Evolutionary conservation across 2,329 filamentous ascomycete species (phyloP), one percentile per base, ranked within the genome.

Genomic region (Venturia effusa): DNA sequence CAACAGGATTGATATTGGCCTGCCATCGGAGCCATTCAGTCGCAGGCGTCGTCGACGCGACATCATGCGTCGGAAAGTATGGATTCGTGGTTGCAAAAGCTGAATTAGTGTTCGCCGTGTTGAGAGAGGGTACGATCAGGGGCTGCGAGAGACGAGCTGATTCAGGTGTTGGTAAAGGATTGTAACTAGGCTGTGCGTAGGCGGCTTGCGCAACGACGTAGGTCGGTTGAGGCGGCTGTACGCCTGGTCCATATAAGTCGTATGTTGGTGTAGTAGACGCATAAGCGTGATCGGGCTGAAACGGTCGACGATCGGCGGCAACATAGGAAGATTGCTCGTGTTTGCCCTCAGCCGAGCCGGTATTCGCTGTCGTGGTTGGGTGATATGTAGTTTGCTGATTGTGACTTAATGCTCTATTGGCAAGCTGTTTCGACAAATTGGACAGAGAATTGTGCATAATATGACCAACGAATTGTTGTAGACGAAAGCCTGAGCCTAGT

Each of bases 381-480:
- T 19, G 17, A 39, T 63, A 51, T 17, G 27, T 15, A 22, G 34
- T 32, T 30, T 19, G 22, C 34, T 63, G 41, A 32, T 39, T 55
- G 32, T 63, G 40, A 11, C n/a, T 10, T 11, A 63, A 19, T 19
- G 32, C 34, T 37, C 24, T 37, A 27, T 27, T 57, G 24, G 41
- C 41, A 37, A 51, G n/a, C 37, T 30, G 27, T 19, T 24, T 40
- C 4, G 34, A 39, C n/a, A 63, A 43, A 10, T 63, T 75, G n/a
- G 69, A 71, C 3, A 84, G 70, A 2, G 79, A 79, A 37, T 77
- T 74, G 60, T 81, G 77, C 8, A 81, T 76, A 30, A 84, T 80
- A 19, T 72, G 72, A 22, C 76, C 73, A n/a, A 83, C 76, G 1
- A 79, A 77, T 48, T 77, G 74, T 64, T 77, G 77, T 13, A 84